Evolutionary conservation across 805 yeast species (phyloP).

Genomic region (Metschnikowia borealis): DNA sequence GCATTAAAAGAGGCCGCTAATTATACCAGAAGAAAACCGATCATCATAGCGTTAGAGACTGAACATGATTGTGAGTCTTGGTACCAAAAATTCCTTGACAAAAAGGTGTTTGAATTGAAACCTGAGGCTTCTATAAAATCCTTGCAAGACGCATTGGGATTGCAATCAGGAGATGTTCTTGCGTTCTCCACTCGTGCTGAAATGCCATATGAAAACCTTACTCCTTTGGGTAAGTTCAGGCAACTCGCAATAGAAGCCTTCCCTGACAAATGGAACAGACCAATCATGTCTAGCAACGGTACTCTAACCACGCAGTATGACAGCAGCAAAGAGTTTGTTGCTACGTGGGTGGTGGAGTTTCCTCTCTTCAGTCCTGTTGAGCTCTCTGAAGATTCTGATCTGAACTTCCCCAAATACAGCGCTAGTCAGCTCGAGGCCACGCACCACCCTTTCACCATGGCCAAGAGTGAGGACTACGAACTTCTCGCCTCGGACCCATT

Average conservation of each 20-base stretch:
- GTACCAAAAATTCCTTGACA: constrained; percentile 38
- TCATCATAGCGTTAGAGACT: constrained; percentile 46
- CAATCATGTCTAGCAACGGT: constrained; percentile 20
- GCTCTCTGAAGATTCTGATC: constrained; percentile 12
- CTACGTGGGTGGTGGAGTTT: constrained; percentile 85
- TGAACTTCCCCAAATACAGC: constrained; percentile 61
- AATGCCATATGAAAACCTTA: constrained; percentile 83
- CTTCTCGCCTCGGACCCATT: constrained; percentile 53
- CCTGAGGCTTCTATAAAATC: constrained; percentile 14
- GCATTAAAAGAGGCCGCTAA: constrained; percentile 36
- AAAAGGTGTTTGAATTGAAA: constrained; percentile 19
- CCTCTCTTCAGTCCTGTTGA: constrained; percentile 85
- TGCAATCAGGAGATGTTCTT: constrained; percentile 67
- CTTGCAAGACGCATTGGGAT: constrained; percentile 27
- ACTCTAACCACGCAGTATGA: constrained; percentile 11
- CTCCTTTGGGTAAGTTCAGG: constrained; percentile 85
- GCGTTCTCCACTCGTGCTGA: constrained; percentile 74
- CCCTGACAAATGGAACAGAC: constrained; percentile 50
- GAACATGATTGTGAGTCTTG: constrained; percentile 40
- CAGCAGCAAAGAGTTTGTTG: constrained; percentile 46
- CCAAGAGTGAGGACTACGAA: constrained; percentile 62
- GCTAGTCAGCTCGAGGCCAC: constrained; percentile 54
- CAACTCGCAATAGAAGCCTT: constrained; percentile 61
- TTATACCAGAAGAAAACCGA: constrained; percentile 58
- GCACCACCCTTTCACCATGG: constrained; percentile 98